Percentiles rank a stretch among this genome's conserved stretches.
Conservation (phyloP, 768 basidiomycete species). For the Cystobasidium tubakii region DNA sequence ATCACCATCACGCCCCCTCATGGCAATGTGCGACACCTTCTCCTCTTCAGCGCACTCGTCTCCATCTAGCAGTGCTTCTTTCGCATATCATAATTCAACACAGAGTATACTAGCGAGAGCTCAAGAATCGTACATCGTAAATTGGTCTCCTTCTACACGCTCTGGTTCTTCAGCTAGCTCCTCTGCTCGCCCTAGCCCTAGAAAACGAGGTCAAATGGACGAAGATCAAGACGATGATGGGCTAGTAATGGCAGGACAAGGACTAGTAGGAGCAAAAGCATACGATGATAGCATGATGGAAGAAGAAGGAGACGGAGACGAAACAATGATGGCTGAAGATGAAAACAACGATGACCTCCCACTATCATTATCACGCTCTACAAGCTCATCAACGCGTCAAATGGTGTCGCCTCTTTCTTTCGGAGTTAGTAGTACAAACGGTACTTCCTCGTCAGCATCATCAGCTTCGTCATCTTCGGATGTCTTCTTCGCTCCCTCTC, state of each 20-base stretch:
- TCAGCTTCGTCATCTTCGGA: not conserved
- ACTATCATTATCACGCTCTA: not conserved
- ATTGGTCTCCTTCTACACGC: not conserved
- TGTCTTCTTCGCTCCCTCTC: not conserved
- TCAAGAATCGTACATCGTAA: not conserved
- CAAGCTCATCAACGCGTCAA: not conserved
- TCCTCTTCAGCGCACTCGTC: not conserved
- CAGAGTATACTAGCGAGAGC: not conserved
- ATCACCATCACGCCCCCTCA: not conserved
- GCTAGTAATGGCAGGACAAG: not conserved
- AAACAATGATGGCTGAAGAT: conserved; percentile 3
- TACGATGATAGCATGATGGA: not conserved
- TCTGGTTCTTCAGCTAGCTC: not conserved
- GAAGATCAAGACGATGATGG: not conserved
- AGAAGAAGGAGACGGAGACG: not conserved
- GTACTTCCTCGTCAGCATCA: not conserved
- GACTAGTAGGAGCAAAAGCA: not conserved
- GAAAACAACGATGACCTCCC: not conserved
- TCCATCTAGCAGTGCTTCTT: not conserved
- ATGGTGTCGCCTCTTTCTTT: not conserved
- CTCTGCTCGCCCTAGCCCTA: not conserved
- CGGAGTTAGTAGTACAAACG: not conserved
- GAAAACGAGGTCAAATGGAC: conserved; percentile 6
- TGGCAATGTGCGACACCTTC: not conserved
- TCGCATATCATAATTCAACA: not conserved